Percentiles rank a stretch among this genome's conserved stretches.
These are phyloP conservation scores for Cyberlindnera bimundalis DNA, from an alignment of 805 yeast genomes.

Conservation along the genomic window DNA sequence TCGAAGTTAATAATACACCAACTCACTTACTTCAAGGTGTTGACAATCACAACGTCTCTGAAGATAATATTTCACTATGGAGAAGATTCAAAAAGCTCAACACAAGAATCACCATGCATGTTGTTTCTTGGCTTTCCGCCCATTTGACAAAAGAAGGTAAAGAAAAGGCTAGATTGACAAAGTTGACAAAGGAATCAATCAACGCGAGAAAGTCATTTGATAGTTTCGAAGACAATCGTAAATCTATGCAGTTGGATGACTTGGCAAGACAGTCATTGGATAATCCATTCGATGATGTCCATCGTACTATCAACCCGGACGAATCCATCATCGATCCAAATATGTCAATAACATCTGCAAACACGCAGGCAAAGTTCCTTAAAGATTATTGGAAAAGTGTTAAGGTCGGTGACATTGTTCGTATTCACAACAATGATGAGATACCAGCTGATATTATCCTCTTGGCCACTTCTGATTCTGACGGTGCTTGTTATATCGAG, in stretches of 20 bases:
- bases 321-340: constrained; percentile 55
- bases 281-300: constrained; percentile 27
- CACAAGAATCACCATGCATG: constrained; percentile 25
- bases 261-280: constrained; percentile 20
- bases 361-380: constrained; percentile 38
- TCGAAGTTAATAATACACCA: constrained; percentile 70
- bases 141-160: constrained; percentile 34
- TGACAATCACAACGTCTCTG: constrained; percentile 56
- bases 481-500: constrained; percentile 69
- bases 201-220: constrained; percentile 39
- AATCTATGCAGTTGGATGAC: constrained; percentile 30
- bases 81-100: constrained; percentile 60
- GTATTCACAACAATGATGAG: constrained; percentile 74
- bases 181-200: constrained; percentile 25
- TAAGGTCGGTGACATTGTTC: constrained; percentile 68
- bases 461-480: constrained; percentile 63
- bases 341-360: constrained; percentile 50
- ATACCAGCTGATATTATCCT: constrained; percentile 74
- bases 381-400: constrained; percentile 66
- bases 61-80: constrained; percentile 65
- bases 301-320: constrained; percentile 34
- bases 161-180: constrained; percentile 30
- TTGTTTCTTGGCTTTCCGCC: constrained; percentile 9
- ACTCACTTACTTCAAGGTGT: constrained; percentile 60
- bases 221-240: constrained; percentile 30